Evolutionary conservation across 1,284 basidiomycete species (phyloP).

Genomic region (Microbotryum violaceum): DNA sequence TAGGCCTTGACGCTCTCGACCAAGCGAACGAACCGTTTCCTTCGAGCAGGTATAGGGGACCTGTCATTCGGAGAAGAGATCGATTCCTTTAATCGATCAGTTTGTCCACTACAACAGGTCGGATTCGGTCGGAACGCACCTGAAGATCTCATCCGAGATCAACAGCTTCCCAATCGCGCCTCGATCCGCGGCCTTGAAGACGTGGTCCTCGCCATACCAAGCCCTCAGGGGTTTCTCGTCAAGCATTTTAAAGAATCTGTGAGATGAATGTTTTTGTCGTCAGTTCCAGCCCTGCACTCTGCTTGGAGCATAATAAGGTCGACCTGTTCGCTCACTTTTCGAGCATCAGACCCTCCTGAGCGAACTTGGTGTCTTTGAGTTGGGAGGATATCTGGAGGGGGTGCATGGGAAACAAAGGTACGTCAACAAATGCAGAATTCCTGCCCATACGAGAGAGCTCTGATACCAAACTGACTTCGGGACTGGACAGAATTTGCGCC

Average conservation of each 20-base stretch:
- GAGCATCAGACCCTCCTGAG: conserved; percentile 80
- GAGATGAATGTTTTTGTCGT: conserved; percentile 1
- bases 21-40: conserved; percentile 66
- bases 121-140: conserved; percentile 47
- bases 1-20: conserved; percentile 83
- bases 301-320: not conserved
- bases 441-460: not conserved
- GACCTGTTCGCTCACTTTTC: conserved; percentile 56
- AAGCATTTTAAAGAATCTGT: conserved; percentile 93
- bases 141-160: conserved; percentile 90
- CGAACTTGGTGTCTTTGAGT: conserved; percentile 95
- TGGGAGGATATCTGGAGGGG: conserved; percentile 55
- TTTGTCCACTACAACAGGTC: no score
- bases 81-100: not conserved
- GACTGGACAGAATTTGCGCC: conserved; percentile 87
- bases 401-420: not conserved
- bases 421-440: not conserved
- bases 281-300: not conserved
- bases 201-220: conserved; percentile 97
- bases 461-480: conserved; percentile 55
- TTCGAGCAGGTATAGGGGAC: conserved; percentile 20
- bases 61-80: conserved; percentile 1
- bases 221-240: conserved; percentile 88
- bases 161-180: conserved; percentile 90
- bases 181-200: conserved; percentile 79